Evolutionary conservation across 306 rosid species (phyloP).

Genomic region (Acacia acuminata): DNA sequence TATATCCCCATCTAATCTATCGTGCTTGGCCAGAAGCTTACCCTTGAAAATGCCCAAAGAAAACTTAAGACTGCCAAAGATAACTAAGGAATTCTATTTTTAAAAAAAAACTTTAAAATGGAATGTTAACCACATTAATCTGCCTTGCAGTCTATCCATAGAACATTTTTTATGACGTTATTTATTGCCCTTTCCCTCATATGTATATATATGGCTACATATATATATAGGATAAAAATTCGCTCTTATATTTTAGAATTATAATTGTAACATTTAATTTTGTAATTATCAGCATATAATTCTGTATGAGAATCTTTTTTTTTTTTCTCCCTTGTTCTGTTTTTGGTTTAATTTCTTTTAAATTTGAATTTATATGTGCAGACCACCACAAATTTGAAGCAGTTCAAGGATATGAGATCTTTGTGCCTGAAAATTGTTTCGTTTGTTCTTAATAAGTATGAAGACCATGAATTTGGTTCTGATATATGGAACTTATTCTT

Average conservation of each 20-base stretch:
- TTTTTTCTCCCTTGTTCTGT: neutral
- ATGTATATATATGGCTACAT: neutral
- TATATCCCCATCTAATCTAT: neutral
- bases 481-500: slow-evolving; percentile 87
- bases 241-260: neutral
- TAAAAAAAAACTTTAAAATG: neutral
- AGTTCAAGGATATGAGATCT: slow-evolving; percentile 90
- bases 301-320: neutral
- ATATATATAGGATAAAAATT: neutral
- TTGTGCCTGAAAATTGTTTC: slow-evolving; percentile 77
- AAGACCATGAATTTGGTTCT: slow-evolving; percentile 65
- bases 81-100: neutral
- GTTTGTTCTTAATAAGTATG: slow-evolving; percentile 64
- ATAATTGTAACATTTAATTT: neutral
- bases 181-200: neutral
- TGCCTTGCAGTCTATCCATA: neutral
- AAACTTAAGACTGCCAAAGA: neutral
- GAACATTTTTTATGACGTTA: neutral
- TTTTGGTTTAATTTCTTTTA: slow-evolving; percentile 15
- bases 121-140: neutral
- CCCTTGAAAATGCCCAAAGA: neutral
- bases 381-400: slow-evolving; percentile 54
- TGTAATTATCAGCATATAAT: neutral
- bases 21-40: neutral
- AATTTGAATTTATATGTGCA: slow-evolving; percentile 42